Base-by-base conservation (phyloP, 83 land plant genomes). In the Picea abies region DNA sequence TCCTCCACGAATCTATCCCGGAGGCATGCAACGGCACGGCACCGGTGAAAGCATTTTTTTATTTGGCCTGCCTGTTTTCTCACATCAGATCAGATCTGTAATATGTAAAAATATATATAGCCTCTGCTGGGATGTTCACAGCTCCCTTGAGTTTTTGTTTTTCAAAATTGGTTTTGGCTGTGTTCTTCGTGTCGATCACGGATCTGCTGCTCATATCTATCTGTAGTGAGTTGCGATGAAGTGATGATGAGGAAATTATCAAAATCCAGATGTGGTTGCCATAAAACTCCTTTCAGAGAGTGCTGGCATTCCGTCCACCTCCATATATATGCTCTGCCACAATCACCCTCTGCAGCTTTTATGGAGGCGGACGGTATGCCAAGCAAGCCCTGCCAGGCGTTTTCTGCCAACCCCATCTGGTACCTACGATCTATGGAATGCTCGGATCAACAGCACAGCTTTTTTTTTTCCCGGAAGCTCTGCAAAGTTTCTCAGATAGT, bases 221-320 rank as follows among this genome's bases (percentile, higher is more conserved):
- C 8, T 6, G 49, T 47, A 47, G 49, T 47, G 5, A 47, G 9
- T 6, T 47, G 49, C 49, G 49, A 47, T 39, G 5, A 39, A 39
- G 44, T 39, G 44, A 32, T 17, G 41, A 70, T 12, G 52, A n/a
- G 20, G 52, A 29, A 35, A 70, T 37, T 32, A 37, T 47, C 1
- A 37, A 17, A 20, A 70, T 71, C 76, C 76, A 8, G 76, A 71
- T 71, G 76, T 5, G 32, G 76, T 71, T 71, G 49, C 76, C 76
- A 71, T 71, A 71, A 71, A 71, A 71, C 76, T 71, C 22, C 49
- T 71, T 41, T 10, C 76, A 71, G 76, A 71, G 76, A 29, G 52
- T 71, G 47, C 76, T 71, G 76, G 76, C 76, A 71, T 71, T 71
- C 76, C 41, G 76, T 71, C 76, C 76, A 71, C 76, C 76, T 71